Base-by-base conservation (phyloP, 768 basidiomycete species). In the Lenzites betulinus region DNA sequence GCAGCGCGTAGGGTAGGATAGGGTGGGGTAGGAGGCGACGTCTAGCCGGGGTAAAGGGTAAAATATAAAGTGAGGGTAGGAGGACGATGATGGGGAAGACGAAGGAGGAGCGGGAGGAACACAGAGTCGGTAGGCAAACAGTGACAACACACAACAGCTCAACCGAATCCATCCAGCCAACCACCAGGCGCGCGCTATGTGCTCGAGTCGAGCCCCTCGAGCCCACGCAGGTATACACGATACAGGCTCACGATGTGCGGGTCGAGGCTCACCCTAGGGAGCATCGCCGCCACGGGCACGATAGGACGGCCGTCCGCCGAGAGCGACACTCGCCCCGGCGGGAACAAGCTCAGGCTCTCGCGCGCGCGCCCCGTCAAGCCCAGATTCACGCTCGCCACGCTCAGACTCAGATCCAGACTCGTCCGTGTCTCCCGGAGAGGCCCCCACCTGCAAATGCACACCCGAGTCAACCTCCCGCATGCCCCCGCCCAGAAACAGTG, bases 401-500 rank as follows among this genome's bases (percentile, higher is more conserved):
- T 22, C 51, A 35, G 30, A 47, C 43, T 52, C 43, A 8, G 13
- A 44, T 44, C 39, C 43, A 18, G 20, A 43, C 38, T 48, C 54
- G 25, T 35, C 50, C 43, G 39, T 42, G 25, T 18, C 51, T 58
- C 25, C 56, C 15, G 36, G 43, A n/a, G 30, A 4, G 30, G 30
- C 6, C 55, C 38, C 54, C 54, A 47, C 55, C 59, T 52, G 51
- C 54, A 54, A 58, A 51, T 33, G 49, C 25, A 25, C 57, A 35
- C 55, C 47, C 50, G 46, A 18, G 42, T 58, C 62, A 58, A 55
- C 54, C 23, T 51, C 41, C 44, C 51, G 52, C 28, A 41, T 58
- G 46, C 57, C 59, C 25, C 62, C 64, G 54, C 64, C 64, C 43
- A 67, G 51, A 46, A 65, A 67, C 61, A 67, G 54, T 55, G 64